Evolutionary conservation across 2,329 filamentous ascomycete genomes (phyloP).

Genomic region (Graphiopsis chlorocephala): DNA sequence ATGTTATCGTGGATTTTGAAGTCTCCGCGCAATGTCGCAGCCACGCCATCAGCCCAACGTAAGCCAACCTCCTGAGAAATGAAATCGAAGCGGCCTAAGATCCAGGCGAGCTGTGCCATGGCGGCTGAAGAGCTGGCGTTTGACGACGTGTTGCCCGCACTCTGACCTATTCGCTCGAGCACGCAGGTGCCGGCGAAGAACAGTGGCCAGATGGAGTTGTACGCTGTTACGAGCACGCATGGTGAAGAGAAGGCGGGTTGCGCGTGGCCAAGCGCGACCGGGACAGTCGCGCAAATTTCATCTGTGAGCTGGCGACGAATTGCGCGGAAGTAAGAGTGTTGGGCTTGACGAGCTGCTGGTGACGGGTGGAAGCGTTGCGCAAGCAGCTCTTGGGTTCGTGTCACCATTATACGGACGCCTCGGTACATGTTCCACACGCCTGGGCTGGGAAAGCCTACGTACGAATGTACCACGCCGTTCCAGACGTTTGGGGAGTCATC

Average conservation of each 20-base stretch:
- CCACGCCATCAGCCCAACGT: constrained; percentile 32
- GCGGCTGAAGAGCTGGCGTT: constrained; percentile 21
- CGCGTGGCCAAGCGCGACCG: constrained; percentile 29
- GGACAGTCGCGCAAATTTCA: constrained; percentile 31
- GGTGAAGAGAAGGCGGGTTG: constrained; percentile 23
- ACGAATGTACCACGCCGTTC: constrained; percentile 30
- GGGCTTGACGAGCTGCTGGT: constrained; percentile 5
- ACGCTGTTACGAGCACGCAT: constrained; percentile 30
- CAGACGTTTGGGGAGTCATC: constrained; percentile 30
- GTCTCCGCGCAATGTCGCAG: constrained; percentile 30
- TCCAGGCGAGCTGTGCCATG: constrained; percentile 30
- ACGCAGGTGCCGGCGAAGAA: constrained; percentile 35
- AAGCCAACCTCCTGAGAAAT: constrained; percentile 29
- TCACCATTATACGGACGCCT: constrained; percentile 31
- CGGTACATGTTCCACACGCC: constrained; percentile 30
- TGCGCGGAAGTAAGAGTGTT: constrained; percentile 24
- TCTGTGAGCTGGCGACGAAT: constrained; percentile 32
- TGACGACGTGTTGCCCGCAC: constrained; percentile 1
- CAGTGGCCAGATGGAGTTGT: constrained; percentile 32
- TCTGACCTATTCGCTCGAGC: constrained; percentile 28
- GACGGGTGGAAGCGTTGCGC: constrained; percentile 21
- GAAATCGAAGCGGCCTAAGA: constrained; percentile 31
- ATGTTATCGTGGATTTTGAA: constrained; percentile 23
- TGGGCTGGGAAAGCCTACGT: constrained; percentile 22
- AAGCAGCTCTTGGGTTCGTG: constrained; percentile 30